These are phyloP conservation scores for Penstemon newberryi DNA, from an alignment of 257 asterid genomes.

Conservation along the genomic window DNA sequence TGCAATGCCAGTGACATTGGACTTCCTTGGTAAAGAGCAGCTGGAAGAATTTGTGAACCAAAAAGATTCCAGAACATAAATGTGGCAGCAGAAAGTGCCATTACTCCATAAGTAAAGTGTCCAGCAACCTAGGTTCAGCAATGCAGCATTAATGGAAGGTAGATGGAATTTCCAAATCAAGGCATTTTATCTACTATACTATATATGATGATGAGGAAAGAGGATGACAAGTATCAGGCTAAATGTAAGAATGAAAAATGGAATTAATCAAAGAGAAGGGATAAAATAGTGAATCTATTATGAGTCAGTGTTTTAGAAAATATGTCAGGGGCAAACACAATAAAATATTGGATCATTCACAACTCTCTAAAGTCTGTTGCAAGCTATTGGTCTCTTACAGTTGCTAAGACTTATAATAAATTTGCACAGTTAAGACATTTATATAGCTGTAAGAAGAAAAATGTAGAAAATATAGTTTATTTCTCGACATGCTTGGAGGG, in stretches of 20 bases:
- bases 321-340: no score
- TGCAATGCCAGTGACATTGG: conserved; percentile 91
- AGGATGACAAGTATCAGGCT: conserved; percentile 7
- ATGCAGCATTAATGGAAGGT: conserved; percentile 21
- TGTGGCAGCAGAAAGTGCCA: conserved; percentile 96
- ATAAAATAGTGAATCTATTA: conserved; percentile 13
- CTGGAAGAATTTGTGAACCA: conserved; percentile 81
- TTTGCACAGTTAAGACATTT: no score
- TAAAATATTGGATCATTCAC: no score
- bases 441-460: no score
- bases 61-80: conserved; percentile 90
- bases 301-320: no score
- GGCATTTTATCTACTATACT: conserved; percentile 11
- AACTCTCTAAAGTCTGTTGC: no score
- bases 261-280: not conserved
- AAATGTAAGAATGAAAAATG: conserved; percentile 11
- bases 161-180: conserved; percentile 14
- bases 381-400: no score
- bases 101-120: conserved; percentile 92
- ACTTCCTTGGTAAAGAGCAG: conserved; percentile 85
- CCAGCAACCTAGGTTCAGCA: conserved; percentile 79
- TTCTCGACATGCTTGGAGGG: no score
- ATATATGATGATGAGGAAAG: conserved; percentile 7
- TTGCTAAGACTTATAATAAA: no score
- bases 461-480: no score